phyloP scores from a whole-genome alignment of 1,284 basidiomycete species.

The Inonotus hispidus region DNA sequence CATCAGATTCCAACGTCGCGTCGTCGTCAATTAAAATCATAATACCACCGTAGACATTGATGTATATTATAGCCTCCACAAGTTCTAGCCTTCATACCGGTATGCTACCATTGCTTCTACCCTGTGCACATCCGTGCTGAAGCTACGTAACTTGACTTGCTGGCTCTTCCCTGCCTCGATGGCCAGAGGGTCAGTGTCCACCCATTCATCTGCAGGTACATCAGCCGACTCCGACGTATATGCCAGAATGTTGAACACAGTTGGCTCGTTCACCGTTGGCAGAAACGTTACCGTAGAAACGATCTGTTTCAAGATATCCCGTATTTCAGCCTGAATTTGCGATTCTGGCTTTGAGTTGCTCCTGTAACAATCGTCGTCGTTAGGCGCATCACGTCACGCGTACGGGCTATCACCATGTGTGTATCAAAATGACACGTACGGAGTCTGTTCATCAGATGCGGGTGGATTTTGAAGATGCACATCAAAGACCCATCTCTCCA shows the following conservation, averaged over 20 bases:
- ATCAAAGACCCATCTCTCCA: constrained; percentile 99
- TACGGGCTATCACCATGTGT: background rate
- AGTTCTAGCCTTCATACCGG: constrained; percentile 64
- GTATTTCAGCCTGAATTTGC: constrained; percentile 96
- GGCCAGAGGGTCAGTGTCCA: constrained; percentile 90
- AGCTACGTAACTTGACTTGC: constrained; percentile 88
- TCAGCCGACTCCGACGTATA: constrained; percentile 88
- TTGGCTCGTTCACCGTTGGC: constrained; percentile 92
- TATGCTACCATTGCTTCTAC: constrained; percentile 89
- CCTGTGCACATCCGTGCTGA: constrained; percentile 87
- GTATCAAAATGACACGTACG: constrained; percentile 12
- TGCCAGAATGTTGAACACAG: constrained; percentile 92
- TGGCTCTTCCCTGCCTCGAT: constrained; percentile 96
- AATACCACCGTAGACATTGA: too few relatives aligned
- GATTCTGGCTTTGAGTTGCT: constrained; percentile 69
- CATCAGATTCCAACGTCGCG: too few relatives aligned
- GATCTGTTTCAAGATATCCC: constrained; percentile 98
- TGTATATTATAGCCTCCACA: too few relatives aligned
- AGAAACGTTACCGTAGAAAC: constrained; percentile 95
- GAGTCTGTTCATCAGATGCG: constrained; percentile 31
- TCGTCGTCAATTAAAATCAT: too few relatives aligned
- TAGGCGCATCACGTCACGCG: background rate
- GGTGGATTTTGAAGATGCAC: constrained; percentile 73
- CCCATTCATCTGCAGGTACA: constrained; percentile 88
- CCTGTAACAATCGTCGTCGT: constrained; percentile 27